A percentile compares a stretch with the other conserved stretches of the same genome.
phyloP scores from a whole-genome alignment of 352 stramenopile genomes.

The Phytopythium cucurbitacearum region DNA sequence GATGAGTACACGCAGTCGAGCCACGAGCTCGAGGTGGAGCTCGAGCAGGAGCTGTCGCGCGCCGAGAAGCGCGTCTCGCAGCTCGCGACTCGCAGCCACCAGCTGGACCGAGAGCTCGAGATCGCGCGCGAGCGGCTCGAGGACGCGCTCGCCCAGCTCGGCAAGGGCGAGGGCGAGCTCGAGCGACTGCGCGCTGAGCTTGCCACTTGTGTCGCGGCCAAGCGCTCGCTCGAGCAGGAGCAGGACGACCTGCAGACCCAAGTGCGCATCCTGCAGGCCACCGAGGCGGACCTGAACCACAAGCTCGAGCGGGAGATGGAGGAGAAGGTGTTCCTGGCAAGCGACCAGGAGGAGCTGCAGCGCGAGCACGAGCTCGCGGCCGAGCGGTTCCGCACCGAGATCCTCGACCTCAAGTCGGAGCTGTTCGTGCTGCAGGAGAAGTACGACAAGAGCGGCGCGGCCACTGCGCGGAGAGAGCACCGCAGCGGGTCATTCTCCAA shows the following conservation, averaged over 20 bases:
- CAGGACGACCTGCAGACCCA: conserved; percentile 77
- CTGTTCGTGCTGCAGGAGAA: conserved; percentile 73
- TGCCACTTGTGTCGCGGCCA: conserved; percentile 21
- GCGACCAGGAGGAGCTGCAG: conserved; percentile 80
- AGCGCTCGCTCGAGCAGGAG: conserved; percentile 63
- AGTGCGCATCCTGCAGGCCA: conserved; percentile 78
- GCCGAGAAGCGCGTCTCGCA: conserved; percentile 47
- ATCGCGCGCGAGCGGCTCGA: conserved; percentile 47
- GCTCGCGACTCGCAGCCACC: conserved; percentile 38
- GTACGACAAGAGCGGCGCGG: conserved; percentile 22
- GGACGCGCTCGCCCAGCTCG: conserved; percentile 41
- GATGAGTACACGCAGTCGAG: conserved; percentile 84
- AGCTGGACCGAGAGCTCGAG: conserved; percentile 51
- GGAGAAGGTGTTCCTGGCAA: conserved; percentile 82
- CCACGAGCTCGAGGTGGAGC: conserved; percentile 70
- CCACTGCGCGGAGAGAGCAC: conserved; percentile 10
- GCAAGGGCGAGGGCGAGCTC: conserved; percentile 51
- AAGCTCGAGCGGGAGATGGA: conserved; percentile 85
- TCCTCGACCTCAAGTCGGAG: conserved; percentile 85
- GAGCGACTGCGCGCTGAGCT: conserved; percentile 39
- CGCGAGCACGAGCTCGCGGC: conserved; percentile 71
- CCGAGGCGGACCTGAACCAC: conserved; percentile 70
- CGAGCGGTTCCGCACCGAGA: conserved; percentile 78
- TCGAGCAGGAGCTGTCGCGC: conserved; percentile 70
- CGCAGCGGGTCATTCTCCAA: conserved; percentile 11